Percentiles rank a stretch among this genome's conserved stretches.
These are phyloP conservation scores for Periconia sp. DNA, from an alignment of 2,329 filamentous ascomycete genomes.

Conservation along the genomic window DNA sequence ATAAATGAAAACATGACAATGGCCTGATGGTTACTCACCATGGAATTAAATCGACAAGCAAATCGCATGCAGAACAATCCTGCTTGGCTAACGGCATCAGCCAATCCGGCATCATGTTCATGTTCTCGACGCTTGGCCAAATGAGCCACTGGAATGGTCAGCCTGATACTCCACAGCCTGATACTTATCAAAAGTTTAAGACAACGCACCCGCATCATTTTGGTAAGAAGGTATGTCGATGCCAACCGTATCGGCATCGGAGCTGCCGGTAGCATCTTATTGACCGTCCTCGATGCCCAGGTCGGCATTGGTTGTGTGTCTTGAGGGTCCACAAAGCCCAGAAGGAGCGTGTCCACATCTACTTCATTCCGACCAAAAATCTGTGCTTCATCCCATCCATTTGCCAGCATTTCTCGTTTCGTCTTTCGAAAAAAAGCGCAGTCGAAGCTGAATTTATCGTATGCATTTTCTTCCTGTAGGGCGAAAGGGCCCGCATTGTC, in stretches of 20 bases:
- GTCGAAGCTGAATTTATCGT: slow-evolving; percentile 42
- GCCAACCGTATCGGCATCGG: slow-evolving; percentile 37
- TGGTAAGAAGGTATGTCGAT: slow-evolving; percentile 40
- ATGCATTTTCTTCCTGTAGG: slow-evolving; percentile 23
- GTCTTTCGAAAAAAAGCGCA: slow-evolving; percentile 39
- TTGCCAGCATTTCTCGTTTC: slow-evolving; percentile 39
- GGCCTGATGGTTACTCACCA: slow-evolving; percentile 28
- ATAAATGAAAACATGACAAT: not conserved
- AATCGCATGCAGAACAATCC: slow-evolving; percentile 38
- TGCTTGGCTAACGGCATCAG: slow-evolving; percentile 38
- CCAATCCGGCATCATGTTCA: slow-evolving; percentile 44
- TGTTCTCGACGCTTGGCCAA: slow-evolving; percentile 44
- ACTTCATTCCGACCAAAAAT: slow-evolving; percentile 41
- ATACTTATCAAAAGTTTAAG: not conserved
- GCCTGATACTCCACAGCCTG: not conserved
- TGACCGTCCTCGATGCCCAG: slow-evolving; percentile 39
- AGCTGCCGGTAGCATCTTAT: slow-evolving; percentile 33
- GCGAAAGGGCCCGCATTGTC: slow-evolving; percentile 27
- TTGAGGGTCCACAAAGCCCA: slow-evolving; percentile 41
- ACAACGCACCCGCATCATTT: slow-evolving; percentile 42
- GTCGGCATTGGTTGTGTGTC: slow-evolving; percentile 40
- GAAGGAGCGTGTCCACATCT: slow-evolving; percentile 42
- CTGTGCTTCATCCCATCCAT: slow-evolving; percentile 38
- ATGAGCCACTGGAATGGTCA: slow-evolving; percentile 38
- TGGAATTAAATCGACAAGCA: slow-evolving; percentile 42